Base-by-base conservation (phyloP, 352 stramenopile species). In the Phytophthora ohioensis region DNA sequence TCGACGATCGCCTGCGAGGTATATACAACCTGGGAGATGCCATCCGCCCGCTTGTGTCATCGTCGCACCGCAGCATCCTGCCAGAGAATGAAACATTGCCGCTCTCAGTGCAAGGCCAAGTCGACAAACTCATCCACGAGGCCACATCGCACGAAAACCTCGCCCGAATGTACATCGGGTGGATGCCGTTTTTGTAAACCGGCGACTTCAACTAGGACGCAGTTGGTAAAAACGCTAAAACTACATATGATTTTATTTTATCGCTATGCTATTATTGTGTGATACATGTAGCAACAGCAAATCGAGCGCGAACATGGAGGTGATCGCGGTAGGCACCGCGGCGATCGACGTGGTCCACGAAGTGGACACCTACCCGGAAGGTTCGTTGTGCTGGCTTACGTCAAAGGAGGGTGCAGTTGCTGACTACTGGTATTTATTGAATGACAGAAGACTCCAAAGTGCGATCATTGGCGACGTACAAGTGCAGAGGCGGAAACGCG, bases 81-180 rank as follows among this genome's bases (percentile, higher is more conserved):
- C 87, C 88, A 0, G 85, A 93, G 56, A 91, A 81, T 41, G 91
- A 97, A 39, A 89, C 92, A 3, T 75, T 98, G n/a, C 91, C 94
- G 15, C 81, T 98, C 10, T 98, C 92, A 17, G 93, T 98, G 3
- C 87, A 96, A 68, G 95, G 95, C 10, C 93, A 98, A 81, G 94
- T 98, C 15, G 90, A 98, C 62, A 95, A 96, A 43, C 85, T 98
- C 34, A 98, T 98, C 61, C 81, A 98, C 36, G 95, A 98, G 67
- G 94, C 95, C 12, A 98, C 92, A 0, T 86, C 89, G 6, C 80
- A 94, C 45, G 89, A 96, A 67, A 98, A 98, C 61, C 85, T 98
- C 38, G 90, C 91, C 32, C 90, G 97, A 70, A 98, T 98, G 94
- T 98, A 98, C 79, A 96, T 98, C 56, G 95, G 95, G 11, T 98